Percentiles rank a stretch among this genome's conserved stretches.
These are phyloP conservation scores for Wallemia ichthyophaga DNA, from an alignment of 1,284 basidiomycete genomes.

Conservation along the genomic window DNA sequence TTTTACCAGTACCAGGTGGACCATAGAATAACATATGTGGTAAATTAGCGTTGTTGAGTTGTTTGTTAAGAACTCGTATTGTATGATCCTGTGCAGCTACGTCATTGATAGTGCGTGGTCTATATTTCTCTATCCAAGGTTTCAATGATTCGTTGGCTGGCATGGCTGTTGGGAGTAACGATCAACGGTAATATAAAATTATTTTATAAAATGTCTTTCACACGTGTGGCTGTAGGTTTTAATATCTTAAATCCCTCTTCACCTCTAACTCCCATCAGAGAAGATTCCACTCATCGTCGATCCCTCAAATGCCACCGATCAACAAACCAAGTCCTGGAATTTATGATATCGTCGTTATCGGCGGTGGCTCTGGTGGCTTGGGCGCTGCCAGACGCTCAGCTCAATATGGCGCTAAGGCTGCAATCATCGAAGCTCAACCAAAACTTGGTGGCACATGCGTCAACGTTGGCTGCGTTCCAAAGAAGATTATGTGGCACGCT, in stretches of 20 bases:
- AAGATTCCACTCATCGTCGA: neutral
- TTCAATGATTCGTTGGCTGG: neutral
- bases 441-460: slow-evolving; percentile 85
- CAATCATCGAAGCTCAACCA: slow-evolving; percentile 49
- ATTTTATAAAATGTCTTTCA: neutral
- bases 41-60: slow-evolving; percentile 68
- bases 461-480: slow-evolving; percentile 46
- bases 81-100: slow-evolving; percentile 92
- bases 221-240: neutral
- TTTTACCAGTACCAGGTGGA: slow-evolving; percentile 94
- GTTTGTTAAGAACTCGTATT: slow-evolving; percentile 66
- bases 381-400: slow-evolving; percentile 56
- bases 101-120: slow-evolving; percentile 92
- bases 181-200: too few relatives aligned
- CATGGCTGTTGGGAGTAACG: neutral
- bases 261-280: neutral
- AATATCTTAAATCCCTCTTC: neutral
- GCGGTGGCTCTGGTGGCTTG: slow-evolving; percentile 54
- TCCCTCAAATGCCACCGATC: slow-evolving; percentile 29
- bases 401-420: slow-evolving; percentile 78
- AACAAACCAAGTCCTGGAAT: slow-evolving; percentile 29
- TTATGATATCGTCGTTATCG: slow-evolving; percentile 52
- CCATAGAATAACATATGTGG: slow-evolving; percentile 99
- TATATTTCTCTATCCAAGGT: neutral
- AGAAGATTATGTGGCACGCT: slow-evolving; percentile 99